phyloP scores from a whole-genome alignment of 768 basidiomycete genomes.

The Xanthoconium purpureum region DNA sequence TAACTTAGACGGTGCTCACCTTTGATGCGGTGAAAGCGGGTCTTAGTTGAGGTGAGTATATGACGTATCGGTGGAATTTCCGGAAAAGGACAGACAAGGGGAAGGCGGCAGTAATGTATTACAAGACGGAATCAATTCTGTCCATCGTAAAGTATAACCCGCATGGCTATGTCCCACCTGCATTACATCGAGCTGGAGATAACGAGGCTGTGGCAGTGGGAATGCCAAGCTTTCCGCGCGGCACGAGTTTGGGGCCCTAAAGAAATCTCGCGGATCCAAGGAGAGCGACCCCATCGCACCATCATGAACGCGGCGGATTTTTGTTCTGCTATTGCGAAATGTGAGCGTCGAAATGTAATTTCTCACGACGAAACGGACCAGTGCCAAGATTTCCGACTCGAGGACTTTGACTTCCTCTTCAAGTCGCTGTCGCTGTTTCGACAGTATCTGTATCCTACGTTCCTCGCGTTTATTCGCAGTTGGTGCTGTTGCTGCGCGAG shows the following conservation, averaged over 20 bases:
- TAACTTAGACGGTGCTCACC: not conserved
- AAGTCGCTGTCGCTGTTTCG: conserved; percentile 63
- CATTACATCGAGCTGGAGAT: not conserved
- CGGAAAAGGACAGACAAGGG: not conserved
- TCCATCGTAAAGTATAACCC: not conserved
- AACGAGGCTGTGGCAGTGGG: not conserved
- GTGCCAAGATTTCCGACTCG: conserved; percentile 56
- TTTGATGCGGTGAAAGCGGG: not conserved
- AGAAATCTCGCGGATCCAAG: not conserved
- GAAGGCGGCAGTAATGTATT: not conserved
- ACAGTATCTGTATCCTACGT: conserved; percentile 59
- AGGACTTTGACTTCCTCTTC: conserved; percentile 60
- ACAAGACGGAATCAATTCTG: not conserved
- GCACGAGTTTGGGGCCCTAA: not conserved
- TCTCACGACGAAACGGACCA: conserved; percentile 38
- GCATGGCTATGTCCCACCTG: not conserved
- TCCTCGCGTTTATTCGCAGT: conserved; percentile 63
- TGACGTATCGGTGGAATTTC: not conserved
- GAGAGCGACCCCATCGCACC: not conserved
- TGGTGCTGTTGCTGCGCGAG: conserved; percentile 45
- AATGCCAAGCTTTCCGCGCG: not conserved
- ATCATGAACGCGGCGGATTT: conserved; percentile 3
- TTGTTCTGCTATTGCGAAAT: conserved; percentile 21
- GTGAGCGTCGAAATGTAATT: conserved; percentile 1
- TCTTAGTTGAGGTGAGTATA: not conserved